Percentiles rank a stretch among this genome's conserved stretches.
Evolutionary conservation across 805 yeast species (phyloP).

Genomic region (Candida schatavii): DNA sequence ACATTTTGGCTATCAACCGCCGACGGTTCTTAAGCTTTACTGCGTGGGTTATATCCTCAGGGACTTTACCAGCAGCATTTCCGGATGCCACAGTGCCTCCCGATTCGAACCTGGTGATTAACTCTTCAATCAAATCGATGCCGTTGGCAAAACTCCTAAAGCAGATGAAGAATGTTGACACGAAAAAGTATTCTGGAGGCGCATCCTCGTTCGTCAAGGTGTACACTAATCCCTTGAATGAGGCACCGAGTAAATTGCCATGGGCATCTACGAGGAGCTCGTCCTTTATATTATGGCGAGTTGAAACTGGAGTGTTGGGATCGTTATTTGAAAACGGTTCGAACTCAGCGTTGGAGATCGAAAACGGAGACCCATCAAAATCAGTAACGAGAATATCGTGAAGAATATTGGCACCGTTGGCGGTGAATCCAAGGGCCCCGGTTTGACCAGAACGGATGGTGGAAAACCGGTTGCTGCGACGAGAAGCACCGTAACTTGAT

Average conservation of each 20-base stretch:
- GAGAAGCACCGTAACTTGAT: constrained; percentile 9
- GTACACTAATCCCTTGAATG: constrained; percentile 64
- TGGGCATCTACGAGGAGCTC: constrained; percentile 54
- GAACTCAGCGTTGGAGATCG: constrained; percentile 35
- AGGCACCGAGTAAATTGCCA: constrained; percentile 61
- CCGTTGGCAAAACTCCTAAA: constrained; percentile 71
- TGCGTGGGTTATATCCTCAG: constrained; percentile 22
- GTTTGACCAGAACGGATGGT: constrained; percentile 50
- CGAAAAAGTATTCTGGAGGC: constrained; percentile 65
- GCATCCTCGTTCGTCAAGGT: constrained; percentile 63
- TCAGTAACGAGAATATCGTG: constrained; percentile 30
- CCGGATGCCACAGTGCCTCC: not conserved
- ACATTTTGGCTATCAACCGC: constrained; percentile 61
- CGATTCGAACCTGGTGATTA: constrained; percentile 56
- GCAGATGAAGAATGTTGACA: constrained; percentile 73
- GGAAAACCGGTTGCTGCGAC: constrained; percentile 43
- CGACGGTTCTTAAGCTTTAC: constrained; percentile 55
- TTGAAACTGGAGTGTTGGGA: constrained; percentile 8
- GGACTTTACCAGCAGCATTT: constrained; percentile 3
- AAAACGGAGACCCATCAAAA: constrained; percentile 28
- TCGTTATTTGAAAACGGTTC: constrained; percentile 26
- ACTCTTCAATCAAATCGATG: constrained; percentile 62
- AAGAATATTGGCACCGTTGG: constrained; percentile 46
- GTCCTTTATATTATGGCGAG: constrained; percentile 21
- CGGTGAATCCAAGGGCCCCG: constrained; percentile 45